Percentiles rank a stretch among this genome's conserved stretches.
Conservation (phyloP, 139 green algal genomes). For the Desmodesmus armatus region DNA sequence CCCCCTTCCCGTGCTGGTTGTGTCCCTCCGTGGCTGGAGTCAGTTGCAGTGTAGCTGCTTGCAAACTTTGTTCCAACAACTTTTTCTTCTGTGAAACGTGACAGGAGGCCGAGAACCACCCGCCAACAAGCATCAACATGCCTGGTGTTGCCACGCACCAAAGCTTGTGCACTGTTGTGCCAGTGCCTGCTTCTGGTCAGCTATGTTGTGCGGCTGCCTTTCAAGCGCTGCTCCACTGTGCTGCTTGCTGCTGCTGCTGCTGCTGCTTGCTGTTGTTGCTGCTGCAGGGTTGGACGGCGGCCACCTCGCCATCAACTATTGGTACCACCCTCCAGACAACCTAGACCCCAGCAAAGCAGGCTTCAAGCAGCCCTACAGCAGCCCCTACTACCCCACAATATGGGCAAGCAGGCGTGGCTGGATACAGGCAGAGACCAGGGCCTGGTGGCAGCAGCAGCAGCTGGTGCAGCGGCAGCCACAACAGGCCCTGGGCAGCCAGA, state of each 20-base stretch:
- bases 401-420: slow-evolving; percentile 48
- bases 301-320: slow-evolving; percentile 92
- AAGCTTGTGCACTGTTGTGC: no score
- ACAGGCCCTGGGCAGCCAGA: not conserved
- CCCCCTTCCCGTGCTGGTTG: no score
- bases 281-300: slow-evolving; percentile 19
- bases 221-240: no score
- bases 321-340: slow-evolving; percentile 90
- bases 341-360: slow-evolving; percentile 52
- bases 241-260: not conserved
- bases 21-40: no score
- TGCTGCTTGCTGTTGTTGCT: slow-evolving; percentile 1
- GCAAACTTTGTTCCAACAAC: no score
- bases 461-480: slow-evolving; percentile 19
- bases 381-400: slow-evolving; percentile 62
- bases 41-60: not conserved
- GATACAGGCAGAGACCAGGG: slow-evolving; percentile 23
- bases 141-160: no score
- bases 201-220: no score
- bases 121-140: no score
- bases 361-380: slow-evolving; percentile 57
- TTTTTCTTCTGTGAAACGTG: no score
- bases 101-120: no score
- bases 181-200: no score
- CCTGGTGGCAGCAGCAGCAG: slow-evolving; percentile 34